Percentiles rank a stretch among this genome's conserved stretches.
Conservation (phyloP, 208 protist genomes). For the Trypanosoma melophagium region DNA sequence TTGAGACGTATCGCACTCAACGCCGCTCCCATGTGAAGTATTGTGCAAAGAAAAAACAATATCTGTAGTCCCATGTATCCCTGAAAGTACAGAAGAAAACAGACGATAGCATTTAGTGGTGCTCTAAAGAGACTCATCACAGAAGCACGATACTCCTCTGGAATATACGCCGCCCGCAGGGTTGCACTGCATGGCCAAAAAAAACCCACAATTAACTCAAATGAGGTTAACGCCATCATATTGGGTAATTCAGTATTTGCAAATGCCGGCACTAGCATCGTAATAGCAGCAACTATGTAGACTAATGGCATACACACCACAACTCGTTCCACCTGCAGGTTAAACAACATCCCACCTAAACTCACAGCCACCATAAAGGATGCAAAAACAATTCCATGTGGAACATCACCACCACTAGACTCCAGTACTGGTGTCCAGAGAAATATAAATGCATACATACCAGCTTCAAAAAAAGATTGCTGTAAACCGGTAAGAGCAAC, state of each 20-base stretch:
- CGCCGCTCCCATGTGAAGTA: constrained; percentile 6
- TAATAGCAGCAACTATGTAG: constrained; percentile 9
- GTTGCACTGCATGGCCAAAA: constrained; percentile 40
- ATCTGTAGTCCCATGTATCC: not conserved
- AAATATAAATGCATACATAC: constrained; percentile 90
- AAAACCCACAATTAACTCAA: constrained; percentile 35
- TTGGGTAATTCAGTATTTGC: constrained; percentile 14
- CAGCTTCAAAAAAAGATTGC: constrained; percentile 83
- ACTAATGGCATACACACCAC: constrained; percentile 2
- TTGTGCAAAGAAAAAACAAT: constrained; percentile 12
- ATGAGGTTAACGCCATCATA: constrained; percentile 26
- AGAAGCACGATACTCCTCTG: constrained; percentile 37
- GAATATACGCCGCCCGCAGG: constrained; percentile 33
- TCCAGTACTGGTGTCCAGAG: constrained; percentile 87
- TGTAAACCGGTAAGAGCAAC: constrained; percentile 49
- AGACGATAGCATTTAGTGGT: constrained; percentile 40
- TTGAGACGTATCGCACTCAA: not conserved
- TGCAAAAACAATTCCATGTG: constrained; percentile 48
- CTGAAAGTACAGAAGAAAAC: constrained; percentile 20
- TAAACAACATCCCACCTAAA: constrained; percentile 33
- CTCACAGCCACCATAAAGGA: constrained; percentile 38
- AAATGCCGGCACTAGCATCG: constrained; percentile 12
- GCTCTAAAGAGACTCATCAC: constrained; percentile 48
- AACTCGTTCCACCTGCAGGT: constrained; percentile 14
- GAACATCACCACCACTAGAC: constrained; percentile 35